Evolutionary conservation across 345 rosid genomes (phyloP), one percentile per base, ranked within the genome.

Genomic region (Bruguiera parviflora): DNA sequence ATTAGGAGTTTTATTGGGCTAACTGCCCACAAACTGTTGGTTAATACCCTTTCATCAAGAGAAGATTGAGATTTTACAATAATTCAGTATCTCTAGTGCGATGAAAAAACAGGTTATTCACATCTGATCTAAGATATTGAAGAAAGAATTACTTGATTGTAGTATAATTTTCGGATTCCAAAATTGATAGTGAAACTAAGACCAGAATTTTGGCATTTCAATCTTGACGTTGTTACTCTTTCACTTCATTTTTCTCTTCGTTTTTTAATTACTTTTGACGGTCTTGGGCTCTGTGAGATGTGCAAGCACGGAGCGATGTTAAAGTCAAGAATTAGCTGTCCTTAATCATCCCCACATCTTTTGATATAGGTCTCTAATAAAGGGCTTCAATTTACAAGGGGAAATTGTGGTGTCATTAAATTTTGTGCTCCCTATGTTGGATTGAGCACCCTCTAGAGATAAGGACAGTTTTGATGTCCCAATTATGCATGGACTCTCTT

Each of bases 1-100:
- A 65, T 74, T 71, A 46, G 47, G 75, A 71, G 56, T 47, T 66
- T 66, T 61, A 62, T 72, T 62, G 72, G 70, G 43, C 79, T 64
- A 46, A 43, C 68, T 63, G 52, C 59, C 35, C 59, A 11, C 20
- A 60, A 28, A 27, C 62, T 9, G 7, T 55, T 16, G 57, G 62
- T 61, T 43, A 21, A 43, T 52, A 61, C 67, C 67, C 61, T 10
- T 61, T 20, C 25, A 16, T 39, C n/a, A 52, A 43, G 47, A 11
- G 47, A 11, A 43, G 15, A 43, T 0, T 43, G 15, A 43, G 16
- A 10, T 39, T 39, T 39, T 39, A 0, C 10, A 10, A 39, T 2
- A 9, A 10, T 10, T 39, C 46, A 39, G 46, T 39, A 9, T 39
- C 15, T 8, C 15, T 39, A 2, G 15, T 39, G 15, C 16, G 46